Conservation (phyloP, 106 monocot genomes). For the Dendrobium nobile region DNA sequence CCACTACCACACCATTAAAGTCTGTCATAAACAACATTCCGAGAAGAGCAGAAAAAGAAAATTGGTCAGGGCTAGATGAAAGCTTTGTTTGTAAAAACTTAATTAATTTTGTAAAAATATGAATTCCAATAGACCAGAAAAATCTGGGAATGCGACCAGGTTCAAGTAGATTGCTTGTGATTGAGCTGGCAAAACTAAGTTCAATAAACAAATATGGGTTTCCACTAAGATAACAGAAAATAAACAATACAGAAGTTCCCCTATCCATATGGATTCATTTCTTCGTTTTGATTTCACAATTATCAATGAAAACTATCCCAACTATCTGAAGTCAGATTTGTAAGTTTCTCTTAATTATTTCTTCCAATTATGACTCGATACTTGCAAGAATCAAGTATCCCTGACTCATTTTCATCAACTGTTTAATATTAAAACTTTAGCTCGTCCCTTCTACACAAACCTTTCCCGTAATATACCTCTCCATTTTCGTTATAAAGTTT, state of each 20-base stretch:
- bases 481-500: background rate
- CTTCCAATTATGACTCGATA: background rate
- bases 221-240: background rate
- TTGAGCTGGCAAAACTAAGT: background rate
- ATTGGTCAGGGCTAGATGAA: background rate
- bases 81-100: background rate
- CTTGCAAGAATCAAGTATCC: background rate
- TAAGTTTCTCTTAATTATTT: background rate
- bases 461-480: background rate
- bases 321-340: background rate
- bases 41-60: background rate
- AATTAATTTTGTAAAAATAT: background rate
- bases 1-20: slow-evolving; percentile 74
- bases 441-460: background rate
- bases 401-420: background rate
- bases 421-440: background rate
- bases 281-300: background rate
- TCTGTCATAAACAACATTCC: slow-evolving; percentile 26
- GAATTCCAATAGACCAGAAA: background rate
- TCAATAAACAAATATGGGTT: background rate
- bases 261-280: background rate
- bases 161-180: background rate
- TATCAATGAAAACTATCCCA: background rate
- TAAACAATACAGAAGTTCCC: background rate
- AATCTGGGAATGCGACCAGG: background rate